phyloP scores from a whole-genome alignment of 2,329 filamentous ascomycete genomes.

The Arthrobotrys sphaeroides region DNA sequence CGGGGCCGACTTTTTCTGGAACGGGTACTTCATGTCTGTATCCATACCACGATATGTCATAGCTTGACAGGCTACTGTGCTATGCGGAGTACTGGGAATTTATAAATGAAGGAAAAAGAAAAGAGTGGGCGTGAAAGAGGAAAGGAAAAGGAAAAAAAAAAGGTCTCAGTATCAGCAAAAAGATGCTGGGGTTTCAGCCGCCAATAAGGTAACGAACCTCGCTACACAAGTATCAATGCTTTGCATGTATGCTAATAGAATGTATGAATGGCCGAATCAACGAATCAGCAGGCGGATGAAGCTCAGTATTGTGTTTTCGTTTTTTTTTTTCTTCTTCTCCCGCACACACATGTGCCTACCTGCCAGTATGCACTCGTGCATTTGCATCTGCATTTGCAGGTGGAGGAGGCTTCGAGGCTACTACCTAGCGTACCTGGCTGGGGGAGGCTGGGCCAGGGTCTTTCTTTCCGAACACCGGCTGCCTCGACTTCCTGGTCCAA shows the following conservation, averaged over 20 bases:
- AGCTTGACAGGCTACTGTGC: no score
- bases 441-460: conserved; percentile 15
- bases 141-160: not conserved
- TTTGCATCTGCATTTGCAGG: not conserved
- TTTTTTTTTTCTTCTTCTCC: not conserved
- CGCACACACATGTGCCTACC: not conserved
- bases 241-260: not conserved
- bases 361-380: not conserved
- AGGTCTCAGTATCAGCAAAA: not conserved
- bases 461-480: conserved; percentile 27
- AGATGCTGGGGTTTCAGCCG: conserved; percentile 40
- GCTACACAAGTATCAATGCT: conserved; percentile 16
- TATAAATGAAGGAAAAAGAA: no score
- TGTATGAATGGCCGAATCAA: no score
- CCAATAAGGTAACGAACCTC: not conserved
- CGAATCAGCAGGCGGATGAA: no score
- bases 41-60: no score
- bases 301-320: no score
- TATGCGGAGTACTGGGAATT: no score
- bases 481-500: conserved; percentile 17
- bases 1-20: no score
- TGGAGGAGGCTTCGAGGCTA: no score
- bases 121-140: no score
- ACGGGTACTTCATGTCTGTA: no score
- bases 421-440: not conserved